Base-by-base conservation (phyloP, 73 alveolate species). In the Paramecium caudatum region DNA sequence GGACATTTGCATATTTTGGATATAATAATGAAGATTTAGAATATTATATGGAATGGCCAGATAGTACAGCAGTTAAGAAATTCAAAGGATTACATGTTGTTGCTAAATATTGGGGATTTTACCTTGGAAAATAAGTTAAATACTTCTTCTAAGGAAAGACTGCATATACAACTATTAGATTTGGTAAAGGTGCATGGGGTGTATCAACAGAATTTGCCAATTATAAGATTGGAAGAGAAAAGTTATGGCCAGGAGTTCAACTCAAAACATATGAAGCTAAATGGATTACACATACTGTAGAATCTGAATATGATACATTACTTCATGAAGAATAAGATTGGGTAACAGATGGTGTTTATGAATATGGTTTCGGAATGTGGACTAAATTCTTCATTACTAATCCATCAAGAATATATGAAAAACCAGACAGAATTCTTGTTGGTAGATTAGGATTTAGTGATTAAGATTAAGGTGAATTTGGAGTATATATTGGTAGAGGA, bases 351-450 rank as follows among this genome's bases (percentile, higher is more conserved):
- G 88, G 88, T 41, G 88, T 74, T 37, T 43, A 74, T 74, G 88
- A 74, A 74, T 74, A 74, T 74, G 88, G 88, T 15, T 74, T 41
- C 27, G 88, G 88, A n/a, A 41, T 74, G 62, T 74, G 88, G 88
- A 74, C 88, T 19, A 74, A 74, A 74, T 74, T 74, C 88, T 74
- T 74, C 45, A 74, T 74, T 0, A 45, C 88, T 36, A 74, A 74
- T 39, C 88, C 88, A 3, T 27, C 23, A 2, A 74, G 88, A 74
- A 74, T 74, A 21, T 74, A 74, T 74, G 69, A 74, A 8, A 74
- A 74, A 74, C 88, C 88, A 9, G 88, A 74, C 1, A 45, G 88
- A 34, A 74, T 74, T 1, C 43, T 74, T 17, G 68, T 74, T 3
- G 88, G 88, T 9, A 41, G 69, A 74, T 74, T 74, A 37, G 88